Evolutionary conservation across 2,329 filamentous ascomycete species (phyloP).

Genomic region (Sarocladiaceae sp.): DNA sequence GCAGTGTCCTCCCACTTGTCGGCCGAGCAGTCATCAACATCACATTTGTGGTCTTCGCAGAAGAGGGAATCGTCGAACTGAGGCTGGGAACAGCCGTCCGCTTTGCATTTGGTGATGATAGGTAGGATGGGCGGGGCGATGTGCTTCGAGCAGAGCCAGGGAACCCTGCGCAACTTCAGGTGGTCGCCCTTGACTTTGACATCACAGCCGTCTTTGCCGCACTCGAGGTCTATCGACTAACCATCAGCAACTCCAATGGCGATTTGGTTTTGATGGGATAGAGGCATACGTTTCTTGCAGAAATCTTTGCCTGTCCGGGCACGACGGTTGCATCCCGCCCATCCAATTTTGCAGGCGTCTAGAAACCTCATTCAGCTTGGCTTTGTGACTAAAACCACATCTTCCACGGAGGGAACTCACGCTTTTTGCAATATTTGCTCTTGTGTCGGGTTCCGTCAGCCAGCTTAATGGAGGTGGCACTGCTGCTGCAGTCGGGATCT

Average conservation of each 20-base stretch:
- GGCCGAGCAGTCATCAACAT: neutral
- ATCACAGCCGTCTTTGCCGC: neutral
- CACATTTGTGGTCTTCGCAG: constrained; percentile 1
- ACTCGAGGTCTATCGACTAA: no score
- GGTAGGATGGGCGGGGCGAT: neutral
- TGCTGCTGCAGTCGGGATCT: no score
- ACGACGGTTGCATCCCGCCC: neutral
- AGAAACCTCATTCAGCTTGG: no score
- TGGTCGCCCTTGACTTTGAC: neutral
- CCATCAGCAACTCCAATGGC: no score
- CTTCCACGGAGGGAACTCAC: no score
- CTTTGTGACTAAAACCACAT: no score
- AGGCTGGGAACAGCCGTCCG: neutral
- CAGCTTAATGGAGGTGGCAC: no score
- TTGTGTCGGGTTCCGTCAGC: no score
- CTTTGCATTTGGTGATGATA: neutral
- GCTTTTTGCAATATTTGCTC: no score
- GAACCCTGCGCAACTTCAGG: no score
- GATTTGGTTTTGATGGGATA: no score
- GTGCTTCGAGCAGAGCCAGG: no score
- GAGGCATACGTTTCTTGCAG: neutral
- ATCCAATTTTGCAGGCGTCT: constrained; percentile 4
- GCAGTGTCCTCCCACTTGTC: neutral
- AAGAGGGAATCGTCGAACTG: neutral
- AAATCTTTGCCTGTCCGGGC: neutral